Base-by-base conservation (phyloP, 2,329 filamentous ascomycete species). In the Ceratocystiopsis minuta region DNA sequence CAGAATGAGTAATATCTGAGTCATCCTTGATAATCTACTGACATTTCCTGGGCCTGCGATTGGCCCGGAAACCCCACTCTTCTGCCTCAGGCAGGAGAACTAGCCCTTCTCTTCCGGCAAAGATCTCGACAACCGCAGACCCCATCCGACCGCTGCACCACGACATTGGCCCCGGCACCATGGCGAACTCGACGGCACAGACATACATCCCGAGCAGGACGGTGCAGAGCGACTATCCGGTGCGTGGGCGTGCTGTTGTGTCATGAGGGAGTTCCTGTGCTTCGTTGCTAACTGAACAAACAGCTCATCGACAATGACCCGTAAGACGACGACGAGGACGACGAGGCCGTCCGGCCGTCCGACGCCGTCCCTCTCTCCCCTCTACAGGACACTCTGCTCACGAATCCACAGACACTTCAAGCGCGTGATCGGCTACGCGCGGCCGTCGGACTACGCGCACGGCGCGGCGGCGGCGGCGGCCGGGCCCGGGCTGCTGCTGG, bases 281-380 rank as follows among this genome's bases (percentile, higher is more conserved):
- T 48, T 50, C 49, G 28, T 38, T 34, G 42, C 45, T 48, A 39
- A 32, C 15, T 42, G 16, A 16, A 13, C 17, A 13, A 4, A 24
- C 14, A 98, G 90, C 81, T 96, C 66, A 96, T 98, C 64, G 90
- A 98, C 69, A 92, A 84, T 67, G 90, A 98, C 64, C 90, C 90
- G 87, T 95, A 87, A 59, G 48, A n/a, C n/a, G n/a, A n/a, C n/a
- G n/a, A n/a, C n/a, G n/a, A n/a, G n/a, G n/a, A n/a, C n/a, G n/a
- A n/a, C n/a, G n/a, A n/a, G n/a, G n/a, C n/a, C n/a, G n/a, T n/a
- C n/a, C n/a, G n/a, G n/a, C n/a, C n/a, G n/a, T n/a, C n/a, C n/a
- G n/a, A n/a, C n/a, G n/a, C n/a, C n/a, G n/a, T n/a, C n/a, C n/a
- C n/a, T n/a, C n/a, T n/a, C n/a, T n/a, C n/a, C n/a, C n/a, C n/a